Conservation (phyloP, 2,329 filamentous ascomycete genomes). For the Fusarium mundagurra region DNA sequence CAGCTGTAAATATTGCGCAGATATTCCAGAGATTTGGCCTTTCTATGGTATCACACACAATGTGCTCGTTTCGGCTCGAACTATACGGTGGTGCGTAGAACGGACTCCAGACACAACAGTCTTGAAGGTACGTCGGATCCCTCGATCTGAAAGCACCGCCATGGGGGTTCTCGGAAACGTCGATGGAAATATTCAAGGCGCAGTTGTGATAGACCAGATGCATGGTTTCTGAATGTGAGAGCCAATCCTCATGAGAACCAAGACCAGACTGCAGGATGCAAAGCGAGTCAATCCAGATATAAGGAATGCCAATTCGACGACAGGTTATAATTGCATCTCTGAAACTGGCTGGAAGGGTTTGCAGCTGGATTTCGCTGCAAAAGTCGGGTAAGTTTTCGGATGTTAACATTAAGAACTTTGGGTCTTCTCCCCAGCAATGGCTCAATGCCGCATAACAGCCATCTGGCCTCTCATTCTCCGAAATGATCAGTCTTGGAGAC, state of each 20-base stretch:
- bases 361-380: fast-evolving
- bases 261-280: background rate
- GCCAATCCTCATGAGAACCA: background rate
- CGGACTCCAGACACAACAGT: background rate
- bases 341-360: background rate
- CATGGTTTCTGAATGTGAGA: background rate
- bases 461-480: background rate
- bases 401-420: background rate
- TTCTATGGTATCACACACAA: background rate
- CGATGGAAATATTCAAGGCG: background rate
- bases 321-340: background rate
- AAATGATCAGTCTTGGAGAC: background rate
- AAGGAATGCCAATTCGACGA: background rate
- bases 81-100: background rate
- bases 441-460: background rate
- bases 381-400: background rate
- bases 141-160: background rate
- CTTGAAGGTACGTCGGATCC: background rate
- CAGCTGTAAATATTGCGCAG: background rate
- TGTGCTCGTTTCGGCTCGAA: too few species aligned
- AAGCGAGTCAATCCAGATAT: conserved; percentile 6
- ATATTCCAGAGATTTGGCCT: background rate
- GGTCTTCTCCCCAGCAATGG: background rate
- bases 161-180: background rate
- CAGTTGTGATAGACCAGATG: background rate